phyloP scores from a whole-genome alignment of 495 filamentous ascomycete species.

The Penicillium dipodomyicola region DNA sequence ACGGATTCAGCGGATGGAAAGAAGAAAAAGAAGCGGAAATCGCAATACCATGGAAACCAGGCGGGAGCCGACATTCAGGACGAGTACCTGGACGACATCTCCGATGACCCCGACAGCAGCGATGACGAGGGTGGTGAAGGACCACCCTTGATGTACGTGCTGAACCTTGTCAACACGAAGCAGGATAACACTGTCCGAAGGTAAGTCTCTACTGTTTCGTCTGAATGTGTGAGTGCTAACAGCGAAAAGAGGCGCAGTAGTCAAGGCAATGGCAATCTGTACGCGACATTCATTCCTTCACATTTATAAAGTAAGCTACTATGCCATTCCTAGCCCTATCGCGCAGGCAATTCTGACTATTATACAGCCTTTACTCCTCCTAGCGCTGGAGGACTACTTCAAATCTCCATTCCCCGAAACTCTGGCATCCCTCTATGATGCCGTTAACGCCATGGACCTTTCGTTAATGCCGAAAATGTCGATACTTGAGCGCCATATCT shows the following conservation, averaged over 20 bases:
- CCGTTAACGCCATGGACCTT: conserved; percentile 95
- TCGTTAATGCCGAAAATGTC: conserved; percentile 88
- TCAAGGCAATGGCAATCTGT: conserved; percentile 99
- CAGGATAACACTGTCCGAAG: conserved; percentile 86
- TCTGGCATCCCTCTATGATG: conserved; percentile 82
- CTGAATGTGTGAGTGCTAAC: not conserved
- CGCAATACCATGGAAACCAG: conserved; percentile 47
- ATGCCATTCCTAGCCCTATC: conserved; percentile 11
- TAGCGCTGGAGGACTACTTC: conserved; percentile 98
- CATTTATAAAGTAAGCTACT: conserved; percentile 83
- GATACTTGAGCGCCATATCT: conserved; percentile 76
- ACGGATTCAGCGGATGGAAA: conserved; percentile 56
- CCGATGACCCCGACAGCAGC: conserved; percentile 50
- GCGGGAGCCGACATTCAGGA: conserved; percentile 49
- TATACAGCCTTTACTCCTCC: conserved; percentile 75
- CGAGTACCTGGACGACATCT: conserved; percentile 46
- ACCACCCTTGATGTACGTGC: conserved; percentile 93
- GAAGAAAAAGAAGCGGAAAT: conserved; percentile 54
- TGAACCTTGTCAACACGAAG: conserved; percentile 98
- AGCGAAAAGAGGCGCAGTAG: conserved; percentile 72
- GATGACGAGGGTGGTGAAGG: conserved; percentile 63
- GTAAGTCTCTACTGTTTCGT: conserved; percentile 37
- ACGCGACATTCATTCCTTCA: conserved; percentile 97
- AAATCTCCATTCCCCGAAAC: conserved; percentile 87
- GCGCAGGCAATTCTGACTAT: conserved; percentile 20